Evolutionary conservation across 75 land plant genomes (phyloP), one percentile per base, ranked within the genome.

Genomic region (Picea sitchensis): DNA sequence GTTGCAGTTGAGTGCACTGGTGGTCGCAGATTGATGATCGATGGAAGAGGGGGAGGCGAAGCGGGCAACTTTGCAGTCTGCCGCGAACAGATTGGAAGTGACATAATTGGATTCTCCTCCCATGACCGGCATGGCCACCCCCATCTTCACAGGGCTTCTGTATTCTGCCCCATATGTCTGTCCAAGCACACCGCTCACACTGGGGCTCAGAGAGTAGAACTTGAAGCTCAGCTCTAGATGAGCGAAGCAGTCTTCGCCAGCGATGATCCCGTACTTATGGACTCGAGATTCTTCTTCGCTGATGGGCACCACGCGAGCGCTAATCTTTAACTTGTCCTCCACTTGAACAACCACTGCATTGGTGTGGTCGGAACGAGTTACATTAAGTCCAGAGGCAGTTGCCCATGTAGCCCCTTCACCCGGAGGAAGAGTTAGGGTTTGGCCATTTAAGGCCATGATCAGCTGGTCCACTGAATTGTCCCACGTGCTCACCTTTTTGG

Each of bases 221-320:
- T 72, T 81, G 86, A 84, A 84, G 51, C 61, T 68, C 17, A 84
- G n/a, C 18, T 85, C 84, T 30, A 78, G 68, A 34, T 82, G 83
- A 9, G 84, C 84, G 71, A 85, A 78, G 77, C 84, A 81, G 11
- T 82, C 80, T 8, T 84, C 80, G 9, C 14, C 14, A 13, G 58
- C 73, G 36, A 84, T 73, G 18, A 84, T 69, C 17, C 77, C 86
- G 61, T 84, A 84, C n/a, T 71, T 80, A 64, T 84, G 86, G 31
- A 84, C 61, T 57, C 80, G 26, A 3, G 83, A 81, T 15, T 84
- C 86, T 76, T 84, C 80, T 11, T 76, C 77, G 0, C 79, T 79
- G 67, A 86, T 82, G 77, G 87, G 84, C 44, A 82, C 85, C 30
- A 83, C 87, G 20, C 59, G 41, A 5, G 84, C 80, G 1, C 65